phyloP scores from a whole-genome alignment of 306 rosid species.

The Gillenia trifoliata region DNA sequence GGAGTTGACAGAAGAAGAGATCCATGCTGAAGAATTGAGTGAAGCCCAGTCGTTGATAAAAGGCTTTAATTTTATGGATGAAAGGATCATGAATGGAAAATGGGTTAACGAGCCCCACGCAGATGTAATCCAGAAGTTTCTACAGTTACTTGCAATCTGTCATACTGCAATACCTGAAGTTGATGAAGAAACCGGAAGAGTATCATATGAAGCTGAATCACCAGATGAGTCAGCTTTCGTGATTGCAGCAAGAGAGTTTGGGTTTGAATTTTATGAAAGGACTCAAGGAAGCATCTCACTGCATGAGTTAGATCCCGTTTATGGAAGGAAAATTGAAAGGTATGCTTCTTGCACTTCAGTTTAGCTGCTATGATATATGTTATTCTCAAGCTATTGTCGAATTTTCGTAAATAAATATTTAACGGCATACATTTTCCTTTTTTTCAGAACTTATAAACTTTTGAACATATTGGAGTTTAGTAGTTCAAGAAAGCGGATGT shows the following conservation, averaged over 20 bases:
- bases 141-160: constrained; percentile 69
- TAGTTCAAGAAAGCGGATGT: constrained; percentile 95
- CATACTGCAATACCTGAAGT: constrained; percentile 93
- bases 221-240: constrained; percentile 99
- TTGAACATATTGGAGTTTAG: constrained; percentile 76
- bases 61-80: constrained; percentile 86
- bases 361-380: neutral
- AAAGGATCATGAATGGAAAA: constrained; percentile 75
- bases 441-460: constrained; percentile 67
- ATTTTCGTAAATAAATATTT: constrained; percentile 2
- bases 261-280: constrained; percentile 86
- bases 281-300: constrained; percentile 58
- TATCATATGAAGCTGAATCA: constrained; percentile 96
- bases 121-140: constrained; percentile 58
- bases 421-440: constrained; percentile 13
- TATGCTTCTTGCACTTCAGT: constrained; percentile 23
- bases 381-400: neutral
- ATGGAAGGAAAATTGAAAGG: constrained; percentile 48
- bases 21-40: constrained; percentile 24
- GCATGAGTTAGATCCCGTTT: constrained; percentile 53
- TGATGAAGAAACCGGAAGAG: constrained; percentile 69
- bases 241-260: constrained; percentile 93
- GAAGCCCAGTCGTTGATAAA: constrained; percentile 48
- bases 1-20: constrained; percentile 27
- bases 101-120: constrained; percentile 76